A percentile compares a stretch with the other conserved stretches of the same genome.
These are phyloP conservation scores for Ceriops tagal DNA, from an alignment of 345 rosid species.

Conservation along the genomic window DNA sequence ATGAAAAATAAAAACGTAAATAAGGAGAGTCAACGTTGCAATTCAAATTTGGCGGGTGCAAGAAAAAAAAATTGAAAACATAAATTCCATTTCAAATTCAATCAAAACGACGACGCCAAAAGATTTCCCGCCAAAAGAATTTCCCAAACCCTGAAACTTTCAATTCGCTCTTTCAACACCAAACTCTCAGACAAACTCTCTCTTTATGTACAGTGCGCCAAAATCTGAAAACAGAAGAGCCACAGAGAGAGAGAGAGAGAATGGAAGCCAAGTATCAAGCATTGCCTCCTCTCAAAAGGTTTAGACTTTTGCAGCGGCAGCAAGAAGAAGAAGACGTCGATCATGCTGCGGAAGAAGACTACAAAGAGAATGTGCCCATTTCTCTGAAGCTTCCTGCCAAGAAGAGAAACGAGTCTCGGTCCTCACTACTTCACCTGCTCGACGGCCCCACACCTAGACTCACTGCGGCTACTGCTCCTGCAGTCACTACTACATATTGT, in stretches of 20 bases:
- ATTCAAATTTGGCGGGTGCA: no score
- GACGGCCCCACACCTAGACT: conserved; percentile 4
- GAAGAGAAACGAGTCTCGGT: conserved; percentile 70
- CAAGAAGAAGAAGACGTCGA: not conserved
- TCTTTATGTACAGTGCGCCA: no score
- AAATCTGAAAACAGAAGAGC: not conserved
- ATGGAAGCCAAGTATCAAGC: conserved; percentile 52
- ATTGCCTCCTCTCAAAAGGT: conserved; percentile 76
- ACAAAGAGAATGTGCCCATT: conserved; percentile 30
- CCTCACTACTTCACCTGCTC: not conserved
- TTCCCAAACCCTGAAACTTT: no score
- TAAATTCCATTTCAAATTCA: no score
- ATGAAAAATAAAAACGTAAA: no score
- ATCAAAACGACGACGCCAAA: no score
- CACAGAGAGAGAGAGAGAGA: not conserved
- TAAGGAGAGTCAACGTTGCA: no score
- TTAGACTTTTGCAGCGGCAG: conserved; percentile 45
- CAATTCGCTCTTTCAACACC: no score
- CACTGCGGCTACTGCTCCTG: not conserved
- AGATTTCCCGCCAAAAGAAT: no score
- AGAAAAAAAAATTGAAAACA: no score
- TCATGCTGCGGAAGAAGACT: not conserved
- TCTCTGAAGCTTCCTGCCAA: conserved; percentile 59
- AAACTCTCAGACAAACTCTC: no score
- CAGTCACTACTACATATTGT: conserved; percentile 16